Evolutionary conservation across 192 early-diverging fungal species (phyloP).

Genomic region (Gamsiella multidivaricata): DNA sequence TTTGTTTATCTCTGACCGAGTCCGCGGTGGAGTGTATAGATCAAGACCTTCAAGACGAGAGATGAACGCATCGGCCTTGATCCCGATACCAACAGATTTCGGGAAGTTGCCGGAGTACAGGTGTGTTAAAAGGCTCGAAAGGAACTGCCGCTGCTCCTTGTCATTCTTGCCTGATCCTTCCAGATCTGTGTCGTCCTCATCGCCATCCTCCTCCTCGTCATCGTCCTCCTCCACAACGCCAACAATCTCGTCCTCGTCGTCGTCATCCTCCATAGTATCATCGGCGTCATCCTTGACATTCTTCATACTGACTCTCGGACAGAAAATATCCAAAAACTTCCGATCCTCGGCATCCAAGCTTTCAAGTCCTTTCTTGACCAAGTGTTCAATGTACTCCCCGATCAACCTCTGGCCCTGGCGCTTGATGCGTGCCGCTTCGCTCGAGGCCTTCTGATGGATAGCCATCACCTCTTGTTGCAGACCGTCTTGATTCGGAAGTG

Average conservation of each 20-base stretch:
- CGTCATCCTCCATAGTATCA: neutral
- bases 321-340: too few species aligned
- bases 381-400: too few species aligned
- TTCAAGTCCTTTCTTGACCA: neutral
- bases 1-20: too few species aligned
- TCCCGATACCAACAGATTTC: too few species aligned
- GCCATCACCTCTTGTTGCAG: neutral
- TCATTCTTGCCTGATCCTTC: neutral
- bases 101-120: neutral
- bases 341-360: neutral
- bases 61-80: too few species aligned
- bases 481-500: neutral
- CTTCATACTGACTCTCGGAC: too few species aligned
- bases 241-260: too few species aligned
- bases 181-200: neutral
- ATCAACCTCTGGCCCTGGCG: neutral
- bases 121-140: neutral
- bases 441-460: neutral
- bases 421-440: neutral
- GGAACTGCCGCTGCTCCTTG: neutral
- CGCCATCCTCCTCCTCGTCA: neutral
- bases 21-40: too few species aligned
- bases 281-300: neutral
- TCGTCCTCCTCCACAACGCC: too few species aligned
- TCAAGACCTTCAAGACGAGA: too few species aligned